Percentiles rank a stretch among this genome's conserved stretches.
phyloP scores from a whole-genome alignment of 2,329 filamentous ascomycete species.

The Microcyclosporella mali region DNA sequence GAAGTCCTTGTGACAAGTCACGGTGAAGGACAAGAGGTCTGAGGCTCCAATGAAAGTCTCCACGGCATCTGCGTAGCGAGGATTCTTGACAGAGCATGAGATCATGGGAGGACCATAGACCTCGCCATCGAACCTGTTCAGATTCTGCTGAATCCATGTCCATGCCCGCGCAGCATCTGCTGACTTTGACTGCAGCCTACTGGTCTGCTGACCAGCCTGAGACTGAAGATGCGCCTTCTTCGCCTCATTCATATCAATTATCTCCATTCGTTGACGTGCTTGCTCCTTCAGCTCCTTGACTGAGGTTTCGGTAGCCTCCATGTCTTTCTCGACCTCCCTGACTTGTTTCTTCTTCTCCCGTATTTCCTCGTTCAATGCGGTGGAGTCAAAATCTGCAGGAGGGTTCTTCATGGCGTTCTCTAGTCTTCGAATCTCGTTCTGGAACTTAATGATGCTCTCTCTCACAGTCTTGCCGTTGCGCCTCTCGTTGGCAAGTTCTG shows the following conservation, averaged over 20 bases:
- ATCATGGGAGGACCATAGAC: constrained; percentile 78
- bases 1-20: constrained; percentile 70
- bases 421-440: constrained; percentile 54
- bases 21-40: constrained; percentile 61
- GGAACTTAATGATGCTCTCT: constrained; percentile 23
- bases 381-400: constrained; percentile 61
- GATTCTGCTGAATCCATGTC: constrained; percentile 74
- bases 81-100: constrained; percentile 70
- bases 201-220: constrained; percentile 66
- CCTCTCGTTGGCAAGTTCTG: constrained; percentile 36
- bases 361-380: constrained; percentile 66
- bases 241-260: constrained; percentile 38
- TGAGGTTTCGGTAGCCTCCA: constrained; percentile 37
- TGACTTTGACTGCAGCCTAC: constrained; percentile 56
- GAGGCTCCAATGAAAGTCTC: constrained; percentile 51
- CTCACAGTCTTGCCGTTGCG: constrained; percentile 37
- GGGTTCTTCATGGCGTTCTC: constrained; percentile 57
- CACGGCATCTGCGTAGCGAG: constrained; percentile 56
- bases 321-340: constrained; percentile 43
- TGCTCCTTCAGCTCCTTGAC: constrained; percentile 27
- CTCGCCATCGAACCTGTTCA: constrained; percentile 61
- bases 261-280: constrained; percentile 32
- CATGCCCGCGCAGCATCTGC: constrained; percentile 64
- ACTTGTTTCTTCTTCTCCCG: constrained; percentile 49
- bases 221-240: constrained; percentile 61